Evolutionary conservation across 1,284 basidiomycete genomes (phyloP).

Genomic region (Trametes pubescens): DNA sequence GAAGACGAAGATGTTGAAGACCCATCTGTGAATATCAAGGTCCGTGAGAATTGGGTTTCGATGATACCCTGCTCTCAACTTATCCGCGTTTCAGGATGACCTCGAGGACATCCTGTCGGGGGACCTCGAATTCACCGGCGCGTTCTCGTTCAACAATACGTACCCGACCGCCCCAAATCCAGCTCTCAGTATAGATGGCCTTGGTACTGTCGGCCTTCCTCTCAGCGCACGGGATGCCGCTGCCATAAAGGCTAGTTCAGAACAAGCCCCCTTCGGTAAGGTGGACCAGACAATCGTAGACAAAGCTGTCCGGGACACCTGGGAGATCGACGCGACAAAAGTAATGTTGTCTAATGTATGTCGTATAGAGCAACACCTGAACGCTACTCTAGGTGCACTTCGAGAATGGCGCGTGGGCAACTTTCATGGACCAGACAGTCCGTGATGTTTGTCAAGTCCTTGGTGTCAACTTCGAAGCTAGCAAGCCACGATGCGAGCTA

Average conservation of each 20-base stretch:
- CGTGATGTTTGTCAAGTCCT: constrained; percentile 41
- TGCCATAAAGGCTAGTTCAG: constrained; percentile 42
- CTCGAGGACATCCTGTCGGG: background rate
- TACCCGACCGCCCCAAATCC: constrained; percentile 37
- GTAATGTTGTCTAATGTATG: constrained; percentile 13
- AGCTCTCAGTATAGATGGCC: constrained; percentile 31
- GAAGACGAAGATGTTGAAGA: background rate
- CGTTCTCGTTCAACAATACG: constrained; percentile 34
- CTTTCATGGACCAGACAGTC: constrained; percentile 29
- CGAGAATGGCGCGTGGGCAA: constrained; percentile 36
- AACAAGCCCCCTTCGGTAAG: constrained; percentile 47
- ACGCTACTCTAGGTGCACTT: constrained; percentile 29
- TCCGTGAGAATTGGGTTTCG: background rate
- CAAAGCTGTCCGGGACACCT: constrained; percentile 39
- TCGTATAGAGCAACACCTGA: background rate
- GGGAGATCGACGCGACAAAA: constrained; percentile 39
- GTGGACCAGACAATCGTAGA: constrained; percentile 39
- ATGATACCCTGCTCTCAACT: background rate
- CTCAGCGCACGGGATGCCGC: constrained; percentile 37
- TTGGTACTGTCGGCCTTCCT: constrained; percentile 48
- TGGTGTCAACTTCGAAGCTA: constrained; percentile 23
- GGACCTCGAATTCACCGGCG: constrained; percentile 1
- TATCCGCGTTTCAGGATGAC: background rate
- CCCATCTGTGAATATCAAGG: background rate
- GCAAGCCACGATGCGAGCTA: constrained; percentile 47